Evolutionary conservation across 495 filamentous ascomycete genomes (phyloP), one percentile per base, ranked within the genome.

Genomic region (Aspergillus asperescens): DNA sequence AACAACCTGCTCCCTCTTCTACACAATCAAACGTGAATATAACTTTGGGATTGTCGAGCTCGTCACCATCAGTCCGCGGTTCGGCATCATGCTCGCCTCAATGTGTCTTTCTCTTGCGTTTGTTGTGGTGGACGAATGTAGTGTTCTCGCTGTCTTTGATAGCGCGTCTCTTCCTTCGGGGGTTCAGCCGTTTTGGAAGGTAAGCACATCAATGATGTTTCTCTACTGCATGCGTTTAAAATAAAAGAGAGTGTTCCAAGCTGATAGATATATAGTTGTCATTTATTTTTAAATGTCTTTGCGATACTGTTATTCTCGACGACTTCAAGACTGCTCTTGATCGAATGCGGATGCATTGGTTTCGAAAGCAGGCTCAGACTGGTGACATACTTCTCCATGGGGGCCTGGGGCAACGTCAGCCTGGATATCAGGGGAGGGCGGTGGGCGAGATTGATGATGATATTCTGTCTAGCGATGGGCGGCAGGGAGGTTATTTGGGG

Each of bases 271-370:
- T 12, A 45, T 22, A 71, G 69, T 49, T 82, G 5, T 70, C 70
- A 7, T 77, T 81, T 52, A 73, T 83, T 8, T 82, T 82, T 70
- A 83, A 82, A 59, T 81, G 77, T 47, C 72, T 81, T 28, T 80
- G 77, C 41, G 80, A 83, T 57, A 75, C 74, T 6, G 70, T 82
- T 40, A 73, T 83, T 40, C 73, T 83, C 0, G 80, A 83, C 50
- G 80, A 83, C 46, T 83, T 83, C 76, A 81, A 81, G 61, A 81
- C 76, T 2, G 79, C 75, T 0, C 71, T 82, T 15, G 78, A 81
- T 34, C 52, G 52, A 12, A 46, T 68, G 35, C 61, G 63, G 15
- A 29, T 20, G 4, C 52, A 68, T 56, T 66, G 61, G 63, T 50
- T 68, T 15, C 56, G 40, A 39, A 66, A 63, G 32, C 60, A 47